A percentile compares a stretch with the other conserved stretches of the same genome.
phyloP scores from a whole-genome alignment of 2,329 filamentous ascomycete genomes.

The Coniella lustricola region DNA sequence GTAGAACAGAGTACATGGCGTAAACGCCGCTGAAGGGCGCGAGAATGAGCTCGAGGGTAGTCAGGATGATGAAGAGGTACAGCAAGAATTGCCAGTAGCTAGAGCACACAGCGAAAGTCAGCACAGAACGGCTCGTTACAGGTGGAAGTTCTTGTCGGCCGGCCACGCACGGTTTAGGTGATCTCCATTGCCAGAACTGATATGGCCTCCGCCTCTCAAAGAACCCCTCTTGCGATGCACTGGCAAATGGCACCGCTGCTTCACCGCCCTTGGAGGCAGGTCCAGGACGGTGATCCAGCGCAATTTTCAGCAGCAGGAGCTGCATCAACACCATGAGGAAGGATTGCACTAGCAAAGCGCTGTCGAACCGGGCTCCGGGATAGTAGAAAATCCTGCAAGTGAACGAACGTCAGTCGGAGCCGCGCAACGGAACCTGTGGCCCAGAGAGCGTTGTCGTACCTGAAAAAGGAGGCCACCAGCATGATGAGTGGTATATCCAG shows the following conservation, averaged over 20 bases:
- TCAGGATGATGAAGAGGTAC: slow-evolving; percentile 56
- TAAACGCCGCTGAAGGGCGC: slow-evolving; percentile 52
- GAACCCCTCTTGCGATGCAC: slow-evolving; percentile 32
- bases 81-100: slow-evolving; percentile 74
- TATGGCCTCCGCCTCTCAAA: slow-evolving; percentile 53
- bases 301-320: slow-evolving; percentile 57
- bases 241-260: slow-evolving; percentile 55
- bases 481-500: slow-evolving; percentile 67
- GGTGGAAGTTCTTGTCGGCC: too few species aligned
- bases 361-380: slow-evolving; percentile 59
- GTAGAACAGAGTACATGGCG: slow-evolving; percentile 55
- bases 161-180: slow-evolving; percentile 53
- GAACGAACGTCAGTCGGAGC: slow-evolving; percentile 8
- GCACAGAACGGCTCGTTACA: slow-evolving; percentile 4
- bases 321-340: slow-evolving; percentile 61
- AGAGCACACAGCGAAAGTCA: slow-evolving; percentile 21
- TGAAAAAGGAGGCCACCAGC: slow-evolving; percentile 60
- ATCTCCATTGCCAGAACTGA: slow-evolving; percentile 78
- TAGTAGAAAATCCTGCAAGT: slow-evolving; percentile 59
- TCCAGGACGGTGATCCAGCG: slow-evolving; percentile 58
- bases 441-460: slow-evolving; percentile 33
- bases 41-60: slow-evolving; percentile 61
- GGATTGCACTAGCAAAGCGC: slow-evolving; percentile 56
- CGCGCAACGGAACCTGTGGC: background rate
- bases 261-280: slow-evolving; percentile 55